Evolutionary conservation across 805 yeast genomes (phyloP), one percentile per base, ranked within the genome.

Genomic region (Saccharomycopsis schoenii): DNA sequence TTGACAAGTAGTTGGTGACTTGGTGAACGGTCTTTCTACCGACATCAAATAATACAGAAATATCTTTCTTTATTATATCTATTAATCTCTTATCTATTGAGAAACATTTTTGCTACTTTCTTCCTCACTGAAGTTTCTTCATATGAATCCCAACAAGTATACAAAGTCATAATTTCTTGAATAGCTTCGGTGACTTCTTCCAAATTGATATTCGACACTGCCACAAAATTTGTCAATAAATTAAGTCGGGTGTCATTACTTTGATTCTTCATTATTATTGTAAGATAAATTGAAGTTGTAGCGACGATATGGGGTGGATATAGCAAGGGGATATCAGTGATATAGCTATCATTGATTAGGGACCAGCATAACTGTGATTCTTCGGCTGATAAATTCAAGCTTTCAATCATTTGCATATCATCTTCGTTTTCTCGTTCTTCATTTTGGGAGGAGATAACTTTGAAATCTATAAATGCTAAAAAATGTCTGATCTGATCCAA

Each of bases 261-360:
- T 15, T 39, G 37, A 25, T 43, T 21, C 11, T 47, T 36, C 14
- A 61, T 39, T 8, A 61, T 56, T 14, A 61, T 24, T 8, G 96
- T 85, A 60, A 92, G 77, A 72, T 89, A 91, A n/a, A 92, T 74
- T 11, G 97, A 82, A 0, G 94, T 83, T 47, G 87, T 73, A 2
- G 97, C 96, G 9, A 92, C 80, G 11, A 91, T 82, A 73, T 92
- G 97, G 0, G 99, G 99, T 0, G 98, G 93, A 65, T 83, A 85
- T 15, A 92, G 70, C 56, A 94, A 72, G 61, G 89, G 93, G 17
- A 89, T 75, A 70, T 94, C 98, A 0, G 97, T 90, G 55, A 90
- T 84, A 71, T 88, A 92, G 64, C 92, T 83, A 70, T 93, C 98
- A 71, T 91, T 94, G 42, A 94, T 80, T 58, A 92, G 77, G 0